phyloP scores from a whole-genome alignment of 768 basidiomycete species.

The Paxillus involutus region DNA sequence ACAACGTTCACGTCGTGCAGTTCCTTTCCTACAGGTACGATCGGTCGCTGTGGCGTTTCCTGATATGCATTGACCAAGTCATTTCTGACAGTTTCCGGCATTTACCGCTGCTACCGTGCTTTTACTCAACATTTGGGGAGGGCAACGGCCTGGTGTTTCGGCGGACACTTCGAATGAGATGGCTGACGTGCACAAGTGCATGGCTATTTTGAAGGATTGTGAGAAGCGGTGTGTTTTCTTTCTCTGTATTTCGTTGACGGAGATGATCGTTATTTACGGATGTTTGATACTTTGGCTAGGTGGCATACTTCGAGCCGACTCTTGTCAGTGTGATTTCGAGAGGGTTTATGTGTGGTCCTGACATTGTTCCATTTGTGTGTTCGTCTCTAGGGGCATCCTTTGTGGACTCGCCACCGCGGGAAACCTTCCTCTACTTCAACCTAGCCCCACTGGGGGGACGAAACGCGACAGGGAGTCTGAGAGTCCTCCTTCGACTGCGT shows the following conservation, averaged over 20 bases:
- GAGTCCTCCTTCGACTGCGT: conserved; percentile 32
- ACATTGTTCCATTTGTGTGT: background rate
- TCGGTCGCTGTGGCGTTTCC: background rate
- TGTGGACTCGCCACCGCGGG: conserved; percentile 72
- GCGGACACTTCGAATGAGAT: conserved; percentile 45
- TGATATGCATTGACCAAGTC: background rate
- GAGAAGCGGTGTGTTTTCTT: conserved; percentile 33
- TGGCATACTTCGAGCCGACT: conserved; percentile 51
- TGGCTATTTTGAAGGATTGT: conserved; percentile 37
- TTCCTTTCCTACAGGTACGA: conserved; percentile 33
- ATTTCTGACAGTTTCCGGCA: conserved; percentile 32
- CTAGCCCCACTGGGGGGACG: conserved; percentile 47
- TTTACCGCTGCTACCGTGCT: conserved; percentile 54
- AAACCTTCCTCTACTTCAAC: conserved; percentile 63
- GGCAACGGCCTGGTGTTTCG: conserved; percentile 40
- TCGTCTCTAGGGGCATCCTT: conserved; percentile 59
- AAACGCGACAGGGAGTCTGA: conserved; percentile 69
- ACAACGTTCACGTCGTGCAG: too few relatives aligned
- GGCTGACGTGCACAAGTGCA: conserved; percentile 51
- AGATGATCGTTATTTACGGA: too few relatives aligned
- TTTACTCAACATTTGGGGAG: conserved; percentile 57
- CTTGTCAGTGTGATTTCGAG: conserved; percentile 35
- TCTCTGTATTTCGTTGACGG: too few relatives aligned
- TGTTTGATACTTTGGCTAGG: conserved; percentile 23
- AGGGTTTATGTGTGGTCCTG: background rate